Conservation (phyloP, 2,329 filamentous ascomycete genomes). For the Grosmannia clavigera region DNA sequence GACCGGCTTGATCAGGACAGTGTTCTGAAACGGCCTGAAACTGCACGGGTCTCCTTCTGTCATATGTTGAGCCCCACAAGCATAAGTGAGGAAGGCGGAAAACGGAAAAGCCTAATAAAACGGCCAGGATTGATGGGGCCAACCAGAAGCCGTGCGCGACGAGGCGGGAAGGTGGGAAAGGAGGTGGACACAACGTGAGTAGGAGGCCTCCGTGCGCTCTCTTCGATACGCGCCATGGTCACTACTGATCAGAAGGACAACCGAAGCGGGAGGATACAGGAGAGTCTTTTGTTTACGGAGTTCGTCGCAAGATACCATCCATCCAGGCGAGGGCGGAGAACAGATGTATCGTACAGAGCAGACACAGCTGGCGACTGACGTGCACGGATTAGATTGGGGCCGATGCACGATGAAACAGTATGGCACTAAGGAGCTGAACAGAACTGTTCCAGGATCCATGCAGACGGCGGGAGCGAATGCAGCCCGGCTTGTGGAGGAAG, state of each 20-base stretch:
- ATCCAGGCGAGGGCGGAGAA: no score
- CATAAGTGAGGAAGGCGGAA: neutral
- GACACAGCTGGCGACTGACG: no score
- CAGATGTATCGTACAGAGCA: no score
- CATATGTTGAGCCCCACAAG: neutral
- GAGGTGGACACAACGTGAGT: neutral
- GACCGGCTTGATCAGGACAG: neutral
- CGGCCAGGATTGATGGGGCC: neutral
- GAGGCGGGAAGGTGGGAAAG: neutral
- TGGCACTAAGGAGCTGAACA: neutral
- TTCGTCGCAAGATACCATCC: no score
- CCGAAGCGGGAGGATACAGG: no score
- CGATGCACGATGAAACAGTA: neutral
- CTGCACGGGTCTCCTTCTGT: neutral
- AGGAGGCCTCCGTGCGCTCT: no score
- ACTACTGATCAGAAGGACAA: no score
- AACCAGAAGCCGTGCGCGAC: neutral
- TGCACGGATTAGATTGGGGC: neutral
- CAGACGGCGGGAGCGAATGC: neutral
- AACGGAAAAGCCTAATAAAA: neutral
- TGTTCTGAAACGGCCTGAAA: constrained; percentile 10
- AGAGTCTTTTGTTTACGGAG: no score
- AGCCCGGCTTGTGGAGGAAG: no score
- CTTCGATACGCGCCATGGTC: no score
- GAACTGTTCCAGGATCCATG: neutral